A percentile compares a stretch with the other conserved stretches of the same genome.
Evolutionary conservation across 805 yeast genomes (phyloP).

Genomic region (Candida khao-thaluensis): DNA sequence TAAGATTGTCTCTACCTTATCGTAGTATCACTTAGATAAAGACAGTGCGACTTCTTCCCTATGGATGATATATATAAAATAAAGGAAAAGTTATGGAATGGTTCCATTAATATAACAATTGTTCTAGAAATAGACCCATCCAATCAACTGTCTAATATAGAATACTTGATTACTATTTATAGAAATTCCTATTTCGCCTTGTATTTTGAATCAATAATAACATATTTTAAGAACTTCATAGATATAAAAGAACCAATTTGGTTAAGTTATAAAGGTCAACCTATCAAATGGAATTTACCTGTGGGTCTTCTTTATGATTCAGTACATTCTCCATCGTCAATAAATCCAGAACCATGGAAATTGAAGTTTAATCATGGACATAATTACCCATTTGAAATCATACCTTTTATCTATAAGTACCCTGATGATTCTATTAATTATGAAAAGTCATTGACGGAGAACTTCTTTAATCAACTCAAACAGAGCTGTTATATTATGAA

Average conservation of each 20-base stretch:
- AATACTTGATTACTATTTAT: constrained; percentile 7
- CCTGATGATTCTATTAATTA: constrained; percentile 21
- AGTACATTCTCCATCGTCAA: constrained; percentile 31
- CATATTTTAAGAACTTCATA: constrained; percentile 34
- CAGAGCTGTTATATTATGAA: constrained; percentile 75
- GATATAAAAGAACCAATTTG: constrained; percentile 41
- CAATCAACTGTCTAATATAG: neutral
- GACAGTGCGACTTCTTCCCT: too few species aligned
- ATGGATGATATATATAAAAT: constrained; percentile 17
- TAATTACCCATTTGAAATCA: constrained; percentile 27
- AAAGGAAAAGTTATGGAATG: constrained; percentile 51
- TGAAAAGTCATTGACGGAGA: constrained; percentile 38
- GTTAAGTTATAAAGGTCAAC: constrained; percentile 65
- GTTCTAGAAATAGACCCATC: neutral
- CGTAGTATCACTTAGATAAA: constrained; percentile 1
- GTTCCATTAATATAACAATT: constrained; percentile 42
- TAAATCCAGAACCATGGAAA: constrained; percentile 1
- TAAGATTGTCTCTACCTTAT: constrained; percentile 4
- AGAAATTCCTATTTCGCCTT: constrained; percentile 57
- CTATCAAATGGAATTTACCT: constrained; percentile 77
- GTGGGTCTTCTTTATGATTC: constrained; percentile 66
- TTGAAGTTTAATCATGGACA: constrained; percentile 35
- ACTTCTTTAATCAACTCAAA: constrained; percentile 77
- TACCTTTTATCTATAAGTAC: constrained; percentile 26
- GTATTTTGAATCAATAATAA: constrained; percentile 34